Evolutionary conservation across 1,284 basidiomycete genomes (phyloP).

Genomic region (Xerocomus nothofagi): DNA sequence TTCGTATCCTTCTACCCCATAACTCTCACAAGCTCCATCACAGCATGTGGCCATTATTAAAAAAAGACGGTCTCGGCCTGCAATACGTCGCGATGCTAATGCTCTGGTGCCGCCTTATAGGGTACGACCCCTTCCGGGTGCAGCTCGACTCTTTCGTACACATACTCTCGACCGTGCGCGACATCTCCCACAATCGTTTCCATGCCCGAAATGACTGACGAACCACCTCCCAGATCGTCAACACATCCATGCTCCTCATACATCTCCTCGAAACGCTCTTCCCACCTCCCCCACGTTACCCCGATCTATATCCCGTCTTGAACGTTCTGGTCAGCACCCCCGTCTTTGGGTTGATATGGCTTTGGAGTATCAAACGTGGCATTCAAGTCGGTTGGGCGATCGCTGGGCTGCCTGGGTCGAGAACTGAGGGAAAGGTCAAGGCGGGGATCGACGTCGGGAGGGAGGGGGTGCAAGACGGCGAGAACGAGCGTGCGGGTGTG

Average conservation of each 20-base stretch:
- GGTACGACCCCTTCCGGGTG: constrained; percentile 63
- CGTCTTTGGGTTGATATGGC: constrained; percentile 72
- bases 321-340: constrained; percentile 84
- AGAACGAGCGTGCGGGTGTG: background rate
- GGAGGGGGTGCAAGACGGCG: constrained; percentile 4
- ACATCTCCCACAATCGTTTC: background rate
- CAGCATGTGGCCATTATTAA: constrained; percentile 90
- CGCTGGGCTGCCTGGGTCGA: constrained; percentile 37
- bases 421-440: constrained; percentile 1
- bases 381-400: constrained; percentile 69
- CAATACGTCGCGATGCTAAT: constrained; percentile 69
- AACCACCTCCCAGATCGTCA: constrained; percentile 48
- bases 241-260: constrained; percentile 53
- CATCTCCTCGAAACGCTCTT: constrained; percentile 68
- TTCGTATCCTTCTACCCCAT: background rate
- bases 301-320: constrained; percentile 83
- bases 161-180: constrained; percentile 57
- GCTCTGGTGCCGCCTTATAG: constrained; percentile 83
- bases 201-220: constrained; percentile 4
- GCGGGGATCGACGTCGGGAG: background rate
- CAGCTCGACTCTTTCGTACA: constrained; percentile 49
- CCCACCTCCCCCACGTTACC: constrained; percentile 70
- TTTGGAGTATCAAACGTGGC: constrained; percentile 76
- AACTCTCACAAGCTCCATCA: background rate
- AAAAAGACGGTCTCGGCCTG: constrained; percentile 74